These are phyloP conservation scores for Candida andamanensis DNA, from an alignment of 805 yeast species.

Conservation along the genomic window DNA sequence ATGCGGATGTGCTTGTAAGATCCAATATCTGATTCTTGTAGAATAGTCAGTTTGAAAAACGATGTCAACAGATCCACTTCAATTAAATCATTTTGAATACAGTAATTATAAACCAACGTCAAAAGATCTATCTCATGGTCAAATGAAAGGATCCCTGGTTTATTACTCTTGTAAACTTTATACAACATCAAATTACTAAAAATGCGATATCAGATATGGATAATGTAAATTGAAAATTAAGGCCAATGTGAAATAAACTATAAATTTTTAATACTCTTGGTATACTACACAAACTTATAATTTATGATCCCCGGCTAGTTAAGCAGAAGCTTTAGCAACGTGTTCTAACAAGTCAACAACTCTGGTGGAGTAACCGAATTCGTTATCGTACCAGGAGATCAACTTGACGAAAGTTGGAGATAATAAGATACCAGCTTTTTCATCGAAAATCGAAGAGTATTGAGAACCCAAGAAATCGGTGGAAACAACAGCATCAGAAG, in stretches of 20 bases:
- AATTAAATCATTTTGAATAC: too few relatives aligned
- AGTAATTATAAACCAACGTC: too few relatives aligned
- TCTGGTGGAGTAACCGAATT: slow-evolving; percentile 94
- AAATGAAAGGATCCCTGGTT: too few relatives aligned
- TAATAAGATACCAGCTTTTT: slow-evolving; percentile 84
- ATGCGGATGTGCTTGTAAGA: neutral
- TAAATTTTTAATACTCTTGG: too few relatives aligned
- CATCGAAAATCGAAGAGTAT: slow-evolving; percentile 86
- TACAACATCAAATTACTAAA: too few relatives aligned
- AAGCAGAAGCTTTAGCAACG: slow-evolving; percentile 51
- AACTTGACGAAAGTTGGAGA: slow-evolving; percentile 88
- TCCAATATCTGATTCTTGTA: too few relatives aligned
- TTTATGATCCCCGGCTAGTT: slow-evolving; percentile 15
- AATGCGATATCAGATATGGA: too few relatives aligned
- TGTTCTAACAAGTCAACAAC: slow-evolving; percentile 85
- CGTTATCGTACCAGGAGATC: slow-evolving; percentile 94
- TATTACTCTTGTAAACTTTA: too few relatives aligned
- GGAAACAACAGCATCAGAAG: slow-evolving; percentile 89
- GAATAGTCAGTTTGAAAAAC: neutral
- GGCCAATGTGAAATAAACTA: too few relatives aligned
- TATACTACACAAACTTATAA: too few relatives aligned
- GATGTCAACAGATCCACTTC: neutral
- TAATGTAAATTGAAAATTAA: too few relatives aligned
- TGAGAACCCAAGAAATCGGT: slow-evolving; percentile 81
- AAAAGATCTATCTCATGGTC: too few relatives aligned